phyloP scores from a whole-genome alignment of 768 basidiomycete genomes.

The Holtermannia corniformis region DNA sequence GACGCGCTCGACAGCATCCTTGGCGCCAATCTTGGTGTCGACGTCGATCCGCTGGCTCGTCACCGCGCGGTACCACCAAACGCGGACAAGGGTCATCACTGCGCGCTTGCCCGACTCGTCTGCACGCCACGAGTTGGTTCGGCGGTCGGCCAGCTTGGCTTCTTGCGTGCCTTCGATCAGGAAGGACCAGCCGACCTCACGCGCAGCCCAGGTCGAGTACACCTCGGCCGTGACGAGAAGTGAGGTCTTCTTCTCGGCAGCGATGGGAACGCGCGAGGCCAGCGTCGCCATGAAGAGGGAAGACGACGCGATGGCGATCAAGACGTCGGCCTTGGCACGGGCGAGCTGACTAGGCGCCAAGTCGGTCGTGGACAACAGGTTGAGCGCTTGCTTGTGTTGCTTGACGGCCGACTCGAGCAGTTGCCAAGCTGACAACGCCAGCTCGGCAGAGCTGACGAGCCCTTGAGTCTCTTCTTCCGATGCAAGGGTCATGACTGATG shows the following conservation, averaged over 20 bases:
- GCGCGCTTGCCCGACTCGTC: conserved; percentile 35
- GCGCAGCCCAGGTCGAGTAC: conserved; percentile 40
- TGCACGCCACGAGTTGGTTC: conserved; percentile 31
- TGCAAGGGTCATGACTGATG: conserved; percentile 29
- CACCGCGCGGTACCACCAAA: conserved; percentile 39
- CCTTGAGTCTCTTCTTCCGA: conserved; percentile 19
- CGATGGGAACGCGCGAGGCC: conserved; percentile 23
- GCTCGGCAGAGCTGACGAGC: conserved; percentile 23
- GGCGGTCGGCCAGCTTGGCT: conserved; percentile 23
- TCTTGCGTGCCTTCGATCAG: conserved; percentile 36
- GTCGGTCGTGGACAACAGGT: conserved; percentile 25
- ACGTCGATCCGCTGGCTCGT: conserved; percentile 32
- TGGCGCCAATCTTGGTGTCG: conserved; percentile 34
- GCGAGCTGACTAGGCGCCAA: conserved; percentile 26
- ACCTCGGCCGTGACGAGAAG: conserved; percentile 39
- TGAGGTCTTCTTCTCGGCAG: conserved; percentile 29
- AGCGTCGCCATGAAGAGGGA: conserved; percentile 37
- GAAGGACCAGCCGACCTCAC: conserved; percentile 41
- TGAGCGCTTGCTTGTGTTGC: conserved; percentile 38
- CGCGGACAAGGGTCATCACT: conserved; percentile 34
- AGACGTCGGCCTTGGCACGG: conserved; percentile 26
- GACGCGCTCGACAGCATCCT: conserved; percentile 37
- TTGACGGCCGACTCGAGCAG: conserved; percentile 33
- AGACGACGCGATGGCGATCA: conserved; percentile 29
- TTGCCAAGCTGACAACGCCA: conserved; percentile 34